These are phyloP conservation scores for Berberis thunbergii DNA, from an alignment of 164 flowering plant genomes.

Conservation along the genomic window DNA sequence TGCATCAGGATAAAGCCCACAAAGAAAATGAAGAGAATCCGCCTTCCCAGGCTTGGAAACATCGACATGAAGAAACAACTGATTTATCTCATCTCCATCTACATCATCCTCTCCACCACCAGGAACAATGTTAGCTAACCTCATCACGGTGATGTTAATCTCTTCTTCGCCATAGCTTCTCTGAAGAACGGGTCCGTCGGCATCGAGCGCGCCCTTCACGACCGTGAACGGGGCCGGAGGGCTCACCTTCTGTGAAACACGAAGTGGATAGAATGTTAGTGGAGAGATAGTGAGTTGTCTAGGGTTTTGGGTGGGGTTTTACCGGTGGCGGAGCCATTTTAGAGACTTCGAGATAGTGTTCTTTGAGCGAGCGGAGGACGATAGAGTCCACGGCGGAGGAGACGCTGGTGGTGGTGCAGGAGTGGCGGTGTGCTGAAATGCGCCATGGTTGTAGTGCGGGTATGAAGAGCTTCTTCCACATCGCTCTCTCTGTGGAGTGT, in stretches of 20 bases:
- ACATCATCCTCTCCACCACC: conserved; percentile 34
- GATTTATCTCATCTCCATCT: conserved; percentile 49
- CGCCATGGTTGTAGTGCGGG: conserved; percentile 20
- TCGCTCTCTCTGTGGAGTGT: background rate
- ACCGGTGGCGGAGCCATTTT: conserved; percentile 84
- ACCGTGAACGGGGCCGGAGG: conserved; percentile 69
- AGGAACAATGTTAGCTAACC: conserved; percentile 44
- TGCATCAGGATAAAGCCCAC: conserved; percentile 85
- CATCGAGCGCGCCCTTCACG: conserved; percentile 58
- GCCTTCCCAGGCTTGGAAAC: conserved; percentile 51
- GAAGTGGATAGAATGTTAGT: background rate
- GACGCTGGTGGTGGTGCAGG: conserved; percentile 20
- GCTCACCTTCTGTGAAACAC: conserved; percentile 50
- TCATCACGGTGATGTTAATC: conserved; percentile 53
- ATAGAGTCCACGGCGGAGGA: conserved; percentile 58
- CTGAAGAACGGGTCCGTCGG: conserved; percentile 53
- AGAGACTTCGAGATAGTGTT: conserved; percentile 78
- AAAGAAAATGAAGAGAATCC: conserved; percentile 52
- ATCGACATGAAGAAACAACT: conserved; percentile 68
- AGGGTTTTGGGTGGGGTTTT: background rate
- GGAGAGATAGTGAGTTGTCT: background rate
- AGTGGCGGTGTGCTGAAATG: conserved; percentile 16
- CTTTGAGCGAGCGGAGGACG: conserved; percentile 79
- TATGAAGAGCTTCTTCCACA: conserved; percentile 12
- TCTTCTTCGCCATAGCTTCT: conserved; percentile 49